Base-by-base conservation (phyloP, 2,329 filamentous ascomycete genomes). In the Xylariaceae sp. region DNA sequence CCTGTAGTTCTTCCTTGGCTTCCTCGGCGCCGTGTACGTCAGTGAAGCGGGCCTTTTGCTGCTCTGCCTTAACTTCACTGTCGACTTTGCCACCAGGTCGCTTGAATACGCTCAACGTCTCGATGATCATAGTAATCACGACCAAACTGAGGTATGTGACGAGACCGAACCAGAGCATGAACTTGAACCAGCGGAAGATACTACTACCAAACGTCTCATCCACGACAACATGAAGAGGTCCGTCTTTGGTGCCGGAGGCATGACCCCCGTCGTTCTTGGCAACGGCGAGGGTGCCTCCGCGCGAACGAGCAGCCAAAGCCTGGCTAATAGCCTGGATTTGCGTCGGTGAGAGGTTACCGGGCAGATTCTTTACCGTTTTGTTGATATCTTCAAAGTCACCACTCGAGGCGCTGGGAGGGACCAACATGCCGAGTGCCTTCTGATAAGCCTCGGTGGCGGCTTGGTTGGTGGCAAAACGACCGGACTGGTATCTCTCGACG, bases 11-110 rank as follows among this genome's bases (percentile, higher is more conserved):
- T 69, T 99, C 95, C 78, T 97, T 99, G 64, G 94, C 94, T 75
- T 99, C 95, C 65, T 97, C 92, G 67, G 93, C 97, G 55, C 94
- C 94, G 72, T 99, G 94, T 5, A 99, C 94, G 72, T 99, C 94
- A 59, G 82, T 83, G 77, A 99, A 99, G 51, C 90, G 87, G 17
- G 92, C 92, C 60, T 84, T 97, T 73, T 99, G 94, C 68, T 92
- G 87, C 74, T 97, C 90, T 6, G 94, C 88, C 73, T 95, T 93
- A 62, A 92, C 92, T 75, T 99, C 92, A 61, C 89, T 90, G 67
- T 86, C 87, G 59, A 81, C 75, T 71, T 82, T 83, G 55, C 86
- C 86, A 10, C 87, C 85, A 8, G 92, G 87, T 61, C 91, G 92
- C 74, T 91, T 92, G 67, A 96, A 77, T 8, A 88, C 79, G 64